Percentiles rank a stretch among this genome's conserved stretches.
phyloP scores from a whole-genome alignment of 2,329 filamentous ascomycete genomes.

The Seiridium unicorne region DNA sequence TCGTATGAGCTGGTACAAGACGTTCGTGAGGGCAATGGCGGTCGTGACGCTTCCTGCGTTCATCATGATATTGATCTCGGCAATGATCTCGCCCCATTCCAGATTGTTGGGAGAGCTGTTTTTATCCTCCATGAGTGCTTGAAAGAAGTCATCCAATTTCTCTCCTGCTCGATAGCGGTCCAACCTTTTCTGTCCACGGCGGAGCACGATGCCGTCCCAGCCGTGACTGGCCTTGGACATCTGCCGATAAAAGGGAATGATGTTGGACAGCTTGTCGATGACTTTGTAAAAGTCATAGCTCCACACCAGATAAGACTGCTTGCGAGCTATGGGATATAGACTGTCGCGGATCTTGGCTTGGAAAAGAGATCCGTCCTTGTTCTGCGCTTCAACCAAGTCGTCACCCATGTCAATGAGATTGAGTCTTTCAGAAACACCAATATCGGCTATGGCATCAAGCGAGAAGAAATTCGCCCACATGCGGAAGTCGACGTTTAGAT shows the following conservation, averaged over 20 bases:
- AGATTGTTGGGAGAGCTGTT: constrained; percentile 39
- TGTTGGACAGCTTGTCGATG: constrained; percentile 43
- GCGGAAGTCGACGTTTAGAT: constrained; percentile 48
- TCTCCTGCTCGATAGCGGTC: constrained; percentile 46
- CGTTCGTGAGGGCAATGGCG: constrained; percentile 46
- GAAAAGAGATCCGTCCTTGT: constrained; percentile 43
- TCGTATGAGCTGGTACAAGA: constrained; percentile 49
- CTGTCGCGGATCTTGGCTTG: constrained; percentile 46
- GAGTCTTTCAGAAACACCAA: constrained; percentile 49
- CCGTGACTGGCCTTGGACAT: constrained; percentile 37
- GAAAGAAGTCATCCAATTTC: constrained; percentile 58
- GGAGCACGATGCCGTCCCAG: constrained; percentile 46
- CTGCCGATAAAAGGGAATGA: constrained; percentile 41
- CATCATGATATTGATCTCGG: constrained; percentile 53
- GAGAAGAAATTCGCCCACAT: constrained; percentile 55
- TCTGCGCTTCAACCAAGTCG: constrained; percentile 40
- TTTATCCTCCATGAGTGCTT: constrained; percentile 49
- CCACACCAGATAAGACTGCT: constrained; percentile 50
- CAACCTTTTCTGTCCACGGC: constrained; percentile 41
- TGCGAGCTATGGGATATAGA: constrained; percentile 47
- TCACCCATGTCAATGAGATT: constrained; percentile 49
- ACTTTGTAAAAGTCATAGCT: constrained; percentile 48
- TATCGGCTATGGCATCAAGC: constrained; percentile 55
- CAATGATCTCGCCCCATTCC: constrained; percentile 57
- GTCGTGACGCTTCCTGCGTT: constrained; percentile 52